A percentile compares a stretch with the other conserved stretches of the same genome.
Evolutionary conservation across 1,139 yeast species (phyloP).

Genomic region (Kluyveromyces sp.): DNA sequence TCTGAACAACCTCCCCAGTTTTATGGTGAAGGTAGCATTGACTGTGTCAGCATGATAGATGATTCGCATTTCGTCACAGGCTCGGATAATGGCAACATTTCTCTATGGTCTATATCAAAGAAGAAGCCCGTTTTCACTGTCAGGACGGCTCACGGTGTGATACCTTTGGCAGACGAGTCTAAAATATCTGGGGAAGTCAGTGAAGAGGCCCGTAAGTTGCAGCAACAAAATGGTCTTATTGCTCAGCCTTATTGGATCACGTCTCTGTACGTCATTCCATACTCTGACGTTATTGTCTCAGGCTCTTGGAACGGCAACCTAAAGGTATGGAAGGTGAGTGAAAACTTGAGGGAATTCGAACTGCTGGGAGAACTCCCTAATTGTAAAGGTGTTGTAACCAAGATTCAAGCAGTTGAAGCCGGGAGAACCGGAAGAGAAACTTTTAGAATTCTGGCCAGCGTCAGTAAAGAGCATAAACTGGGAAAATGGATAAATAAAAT

Average conservation of each 20-base stretch:
- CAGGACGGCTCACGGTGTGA: constrained; percentile 73
- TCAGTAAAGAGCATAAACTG: constrained; percentile 77
- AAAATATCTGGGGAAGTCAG: constrained; percentile 66
- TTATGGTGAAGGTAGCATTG: constrained; percentile 80
- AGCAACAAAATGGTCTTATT: constrained; percentile 45
- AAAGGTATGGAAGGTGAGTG: constrained; percentile 69
- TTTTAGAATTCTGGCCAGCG: constrained; percentile 55
- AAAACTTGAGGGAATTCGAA: constrained; percentile 54
- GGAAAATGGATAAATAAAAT: constrained; percentile 67
- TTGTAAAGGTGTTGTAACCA: constrained; percentile 67
- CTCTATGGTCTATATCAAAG: constrained; percentile 83
- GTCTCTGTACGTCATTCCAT: constrained; percentile 79
- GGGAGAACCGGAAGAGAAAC: constrained; percentile 42
- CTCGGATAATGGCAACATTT: constrained; percentile 83
- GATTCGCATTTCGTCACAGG: constrained; percentile 92
- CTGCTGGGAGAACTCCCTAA: constrained; percentile 48
- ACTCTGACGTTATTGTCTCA: constrained; percentile 70
- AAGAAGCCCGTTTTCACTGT: constrained; percentile 74
- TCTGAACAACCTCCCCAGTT: constrained; percentile 34
- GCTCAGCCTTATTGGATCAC: constrained; percentile 84
- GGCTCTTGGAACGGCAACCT: constrained; percentile 84
- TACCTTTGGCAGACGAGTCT: constrained; percentile 42
- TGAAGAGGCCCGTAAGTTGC: constrained; percentile 37
- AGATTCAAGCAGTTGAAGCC: constrained; percentile 58
- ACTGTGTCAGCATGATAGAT: constrained; percentile 85